Conservation (phyloP, 148 eudicot genomes). For the Pouteria glomerata region DNA sequence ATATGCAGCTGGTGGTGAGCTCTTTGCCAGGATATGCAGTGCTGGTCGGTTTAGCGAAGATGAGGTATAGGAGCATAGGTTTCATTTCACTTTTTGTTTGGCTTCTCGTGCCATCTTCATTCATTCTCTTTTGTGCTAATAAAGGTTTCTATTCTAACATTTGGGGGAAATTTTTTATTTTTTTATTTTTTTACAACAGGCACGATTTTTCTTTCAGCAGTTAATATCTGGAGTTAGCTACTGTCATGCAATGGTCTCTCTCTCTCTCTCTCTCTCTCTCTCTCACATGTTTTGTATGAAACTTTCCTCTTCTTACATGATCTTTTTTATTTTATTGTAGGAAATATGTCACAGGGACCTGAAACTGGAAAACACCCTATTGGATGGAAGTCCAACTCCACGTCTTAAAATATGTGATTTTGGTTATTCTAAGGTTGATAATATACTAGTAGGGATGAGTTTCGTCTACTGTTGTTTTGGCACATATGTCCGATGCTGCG, state of each 20-base stretch:
- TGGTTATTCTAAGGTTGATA: constrained; percentile 83
- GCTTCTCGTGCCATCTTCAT: background rate
- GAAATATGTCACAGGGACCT: constrained; percentile 93
- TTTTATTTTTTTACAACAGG: constrained; percentile 31
- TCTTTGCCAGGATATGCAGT: constrained; percentile 49
- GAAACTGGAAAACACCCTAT: constrained; percentile 89
- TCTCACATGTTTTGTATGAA: background rate
- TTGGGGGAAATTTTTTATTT: background rate
- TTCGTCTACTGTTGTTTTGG: background rate
- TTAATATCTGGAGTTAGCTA: constrained; percentile 89
- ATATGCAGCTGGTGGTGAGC: constrained; percentile 65
- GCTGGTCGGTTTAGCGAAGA: constrained; percentile 67
- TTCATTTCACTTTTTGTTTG: background rate
- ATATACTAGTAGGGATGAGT: background rate
- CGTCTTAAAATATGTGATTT: constrained; percentile 91
- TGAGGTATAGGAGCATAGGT: constrained; percentile 32
- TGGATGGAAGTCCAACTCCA: constrained; percentile 82
- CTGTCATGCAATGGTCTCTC: constrained; percentile 78
- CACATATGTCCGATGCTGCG: background rate
- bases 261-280: background rate
- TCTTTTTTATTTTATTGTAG: constrained; percentile 31
- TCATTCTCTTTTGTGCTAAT: background rate
- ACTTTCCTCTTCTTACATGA: background rate
- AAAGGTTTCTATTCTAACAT: background rate
- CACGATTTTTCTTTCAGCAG: constrained; percentile 91